Evolutionary conservation across 2,329 filamentous ascomycete genomes (phyloP), one percentile per base, ranked within the genome.

Genomic region (Ampelomyces quisqualis): DNA sequence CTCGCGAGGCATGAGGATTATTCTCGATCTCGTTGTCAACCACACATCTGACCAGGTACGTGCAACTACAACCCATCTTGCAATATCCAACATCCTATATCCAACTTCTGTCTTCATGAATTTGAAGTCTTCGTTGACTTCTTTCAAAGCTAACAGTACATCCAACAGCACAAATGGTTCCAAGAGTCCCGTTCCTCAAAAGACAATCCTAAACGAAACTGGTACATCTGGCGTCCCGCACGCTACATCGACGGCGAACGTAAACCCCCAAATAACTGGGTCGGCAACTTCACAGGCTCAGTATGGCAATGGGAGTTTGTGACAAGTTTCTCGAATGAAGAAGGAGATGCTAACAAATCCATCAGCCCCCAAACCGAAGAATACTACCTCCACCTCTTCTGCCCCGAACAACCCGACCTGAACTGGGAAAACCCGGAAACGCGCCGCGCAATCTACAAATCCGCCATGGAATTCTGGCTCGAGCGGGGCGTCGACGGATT

Each of bases 351-450:
- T n/a, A n/a, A n/a, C n/a, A n/a, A n/a, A n/a, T n/a, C n/a, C n/a
- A n/a, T n/a, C n/a, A n/a, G n/a, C 55, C 81, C 86, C 51, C 62
- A 68, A n/a, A 88, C 85, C 0, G 74, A 62, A 77, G 33, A 90
- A 66, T 90, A 88, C 64, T 90, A 88, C 57, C 78, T 90, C 0
- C 82, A 86, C 47, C 75, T 93, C 8, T 94, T 88, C 64, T 81
- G 84, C 5, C 78, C 77, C 4, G 81, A 87, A 50, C 88, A 91
- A 62, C 88, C 88, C 0, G 88, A 93, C 55, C 74, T 93, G n/a
- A 93, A 93, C 68, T 93, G 87, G 86, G 85, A 90, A 58, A 86
- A 84, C 42, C 74, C 75, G 0, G 79, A 78, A 7, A 79, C 85
- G 0, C 78, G 86, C 11, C 70, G 79, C 31, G 87, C 86, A 2